A percentile compares a stretch with the other conserved stretches of the same genome.
Conservation (phyloP, 2,329 filamentous ascomycete species). For the Fusarium compactum region DNA sequence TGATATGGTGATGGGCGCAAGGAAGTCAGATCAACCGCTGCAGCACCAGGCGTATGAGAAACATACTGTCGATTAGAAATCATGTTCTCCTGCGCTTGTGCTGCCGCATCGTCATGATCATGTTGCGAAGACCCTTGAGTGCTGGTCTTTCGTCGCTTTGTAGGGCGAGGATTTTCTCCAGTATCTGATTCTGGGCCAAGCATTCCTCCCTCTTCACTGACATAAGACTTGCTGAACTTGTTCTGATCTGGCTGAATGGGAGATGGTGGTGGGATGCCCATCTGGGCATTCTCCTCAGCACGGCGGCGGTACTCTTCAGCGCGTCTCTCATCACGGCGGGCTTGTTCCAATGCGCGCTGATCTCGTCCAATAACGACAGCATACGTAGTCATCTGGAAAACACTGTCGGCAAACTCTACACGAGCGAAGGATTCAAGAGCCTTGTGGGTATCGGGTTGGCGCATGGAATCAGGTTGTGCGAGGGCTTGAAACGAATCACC, state of each 20-base stretch:
- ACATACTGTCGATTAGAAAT: slow-evolving; percentile 71
- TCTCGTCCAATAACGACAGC: slow-evolving; percentile 80
- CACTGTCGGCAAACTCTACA: slow-evolving; percentile 79
- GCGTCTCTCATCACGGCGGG: slow-evolving; percentile 64
- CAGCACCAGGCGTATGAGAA: slow-evolving; percentile 69
- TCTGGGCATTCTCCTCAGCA: slow-evolving; percentile 60
- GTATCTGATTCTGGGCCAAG: slow-evolving; percentile 72
- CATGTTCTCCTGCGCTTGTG: slow-evolving; percentile 57
- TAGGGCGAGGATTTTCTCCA: slow-evolving; percentile 61
- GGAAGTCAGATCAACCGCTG: slow-evolving; percentile 68
- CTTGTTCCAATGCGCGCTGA: slow-evolving; percentile 68
- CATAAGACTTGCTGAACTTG: slow-evolving; percentile 73
- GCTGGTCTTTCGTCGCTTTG: slow-evolving; percentile 62
- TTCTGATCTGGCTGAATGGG: slow-evolving; percentile 64
- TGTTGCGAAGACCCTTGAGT: slow-evolving; percentile 58
- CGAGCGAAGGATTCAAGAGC: slow-evolving; percentile 68
- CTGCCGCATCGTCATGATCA: slow-evolving; percentile 56
- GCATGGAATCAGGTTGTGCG: slow-evolving; percentile 49
- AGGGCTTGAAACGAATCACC: slow-evolving; percentile 49
- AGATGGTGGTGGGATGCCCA: slow-evolving; percentile 64
- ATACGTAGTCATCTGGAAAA: slow-evolving; percentile 83
- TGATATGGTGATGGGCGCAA: slow-evolving; percentile 71
- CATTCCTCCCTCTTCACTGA: slow-evolving; percentile 78
- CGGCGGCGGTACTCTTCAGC: slow-evolving; percentile 59
- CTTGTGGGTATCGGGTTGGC: slow-evolving; percentile 54